Evolutionary conservation across 2,329 filamentous ascomycete genomes (phyloP), one percentile per base, ranked within the genome.

Genomic region (Hymenoscyphus linearis): DNA sequence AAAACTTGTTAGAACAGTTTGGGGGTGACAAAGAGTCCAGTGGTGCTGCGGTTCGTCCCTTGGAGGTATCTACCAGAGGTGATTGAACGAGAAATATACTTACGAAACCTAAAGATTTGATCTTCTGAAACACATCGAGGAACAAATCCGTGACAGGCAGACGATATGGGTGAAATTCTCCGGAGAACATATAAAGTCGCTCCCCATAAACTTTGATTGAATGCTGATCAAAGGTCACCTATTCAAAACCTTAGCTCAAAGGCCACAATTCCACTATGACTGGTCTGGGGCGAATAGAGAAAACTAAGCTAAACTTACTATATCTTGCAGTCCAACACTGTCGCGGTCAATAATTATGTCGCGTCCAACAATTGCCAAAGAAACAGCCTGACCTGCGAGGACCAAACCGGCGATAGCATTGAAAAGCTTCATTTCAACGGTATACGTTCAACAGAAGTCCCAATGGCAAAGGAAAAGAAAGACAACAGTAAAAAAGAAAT

Each of bases 91-190:
- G 37, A 40, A 6, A 9, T 50, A 7, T 50, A 50, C 44, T 50
- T 22, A 50, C 44, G 75, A 91, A 93, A 0, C 91, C 91, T 1
- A 92, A 75, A 0, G 89, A 87, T 73, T 89, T 92, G 73, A 93
- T 85, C 75, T 96, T 96, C 69, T 95, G 87, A 67, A 96, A 88
- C 1, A 93, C 71, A 66, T 93, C 90, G 9, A 89, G 78, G 78
- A 86, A 87, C 4, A 89, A 76, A 55, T 78, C 77, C 2, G 84
- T 80, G 1, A 88, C 85, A 1, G 85, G 85, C 0, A 88, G 74
- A 66, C 83, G 65, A 57, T 81, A 87, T 0, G 85, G 84, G 70
- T 88, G 85, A 16, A 87, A 80, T 72, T 88, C 85, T 52, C 83
- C 85, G 60, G 79, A 82, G 71, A 84, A 88, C 35, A 88, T 75